These are phyloP conservation scores for Amoebophrya sp. DNA, from an alignment of 169 alveolate genomes.

Conservation along the genomic window DNA sequence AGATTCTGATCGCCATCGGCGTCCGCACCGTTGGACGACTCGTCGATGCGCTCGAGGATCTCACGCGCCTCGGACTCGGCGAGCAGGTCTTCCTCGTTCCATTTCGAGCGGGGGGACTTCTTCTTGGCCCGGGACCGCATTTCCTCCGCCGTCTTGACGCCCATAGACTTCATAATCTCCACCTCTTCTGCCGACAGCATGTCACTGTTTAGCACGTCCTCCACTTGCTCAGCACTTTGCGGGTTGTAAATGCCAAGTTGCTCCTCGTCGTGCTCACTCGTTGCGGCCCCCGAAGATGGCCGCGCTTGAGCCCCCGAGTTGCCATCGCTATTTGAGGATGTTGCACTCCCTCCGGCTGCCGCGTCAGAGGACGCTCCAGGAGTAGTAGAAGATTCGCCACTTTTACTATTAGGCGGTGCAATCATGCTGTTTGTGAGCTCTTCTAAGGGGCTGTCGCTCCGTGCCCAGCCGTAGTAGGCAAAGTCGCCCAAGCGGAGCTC, in stretches of 20 bases:
- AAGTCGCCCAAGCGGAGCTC: conserved; percentile 53
- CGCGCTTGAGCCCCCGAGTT: no score
- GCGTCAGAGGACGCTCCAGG: neutral
- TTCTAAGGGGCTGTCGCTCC: neutral
- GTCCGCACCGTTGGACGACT: neutral
- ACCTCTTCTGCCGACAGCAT: neutral
- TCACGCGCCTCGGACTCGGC: neutral
- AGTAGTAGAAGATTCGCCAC: neutral
- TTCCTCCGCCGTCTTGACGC: neutral
- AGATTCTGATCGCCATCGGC: conserved; percentile 35
- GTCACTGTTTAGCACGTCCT: neutral
- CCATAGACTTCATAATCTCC: neutral
- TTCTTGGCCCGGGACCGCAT: no score
- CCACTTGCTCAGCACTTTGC: no score
- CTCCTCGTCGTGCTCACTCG: neutral
- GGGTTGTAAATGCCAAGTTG: no score
- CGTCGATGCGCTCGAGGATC: conserved; percentile 32
- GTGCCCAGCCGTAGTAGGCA: conserved; percentile 34
- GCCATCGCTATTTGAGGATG: no score
- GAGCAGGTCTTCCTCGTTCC: conserved; percentile 13
- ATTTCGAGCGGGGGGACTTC: neutral
- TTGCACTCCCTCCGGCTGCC: no score
- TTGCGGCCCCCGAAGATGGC: no score
- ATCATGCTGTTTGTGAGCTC: neutral
- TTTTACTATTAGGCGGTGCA: neutral